A percentile compares a stretch with the other conserved stretches of the same genome.
These are phyloP conservation scores for Vigna hirtella DNA, from an alignment of 306 rosid genomes.

Conservation along the genomic window DNA sequence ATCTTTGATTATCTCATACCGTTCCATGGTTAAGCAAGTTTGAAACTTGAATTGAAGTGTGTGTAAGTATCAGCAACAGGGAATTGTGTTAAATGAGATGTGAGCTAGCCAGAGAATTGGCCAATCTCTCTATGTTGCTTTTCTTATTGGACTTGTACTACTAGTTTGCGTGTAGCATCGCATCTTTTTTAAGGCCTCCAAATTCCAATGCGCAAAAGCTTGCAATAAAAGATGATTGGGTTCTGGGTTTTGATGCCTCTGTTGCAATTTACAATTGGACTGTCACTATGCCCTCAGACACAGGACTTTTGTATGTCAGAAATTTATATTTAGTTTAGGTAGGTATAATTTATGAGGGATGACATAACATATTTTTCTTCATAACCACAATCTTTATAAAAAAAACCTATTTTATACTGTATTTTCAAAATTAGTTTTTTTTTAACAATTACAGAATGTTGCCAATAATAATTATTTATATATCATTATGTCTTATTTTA, in stretches of 20 bases:
- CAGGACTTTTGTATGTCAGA: slow-evolving; percentile 35
- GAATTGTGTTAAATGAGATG: slow-evolving; percentile 13
- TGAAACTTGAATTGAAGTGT: slow-evolving; percentile 12
- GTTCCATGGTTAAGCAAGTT: slow-evolving; percentile 61
- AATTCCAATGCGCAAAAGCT: slow-evolving; percentile 48
- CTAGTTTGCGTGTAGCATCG: slow-evolving; percentile 53
- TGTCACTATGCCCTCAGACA: slow-evolving; percentile 38
- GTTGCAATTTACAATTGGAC: slow-evolving; percentile 42
- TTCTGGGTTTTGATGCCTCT: slow-evolving; percentile 35
- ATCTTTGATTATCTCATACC: slow-evolving; percentile 80
- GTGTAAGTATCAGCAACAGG: background rate
- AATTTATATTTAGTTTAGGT: background rate
- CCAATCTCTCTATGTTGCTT: slow-evolving; percentile 17
- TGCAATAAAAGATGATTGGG: slow-evolving; percentile 41
- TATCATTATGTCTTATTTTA: background rate
- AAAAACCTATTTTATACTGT: background rate
- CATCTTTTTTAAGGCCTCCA: slow-evolving; percentile 47
- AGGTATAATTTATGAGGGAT: background rate
- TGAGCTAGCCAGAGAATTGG: slow-evolving; percentile 4
- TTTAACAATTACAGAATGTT: background rate
- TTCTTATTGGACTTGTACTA: slow-evolving; percentile 33
- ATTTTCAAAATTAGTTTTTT: background rate
- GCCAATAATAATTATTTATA: background rate
- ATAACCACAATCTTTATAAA: background rate
- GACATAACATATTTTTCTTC: background rate